Evolutionary conservation across 257 asterid species (phyloP), one percentile per base, ranked within the genome.

Genomic region (Solanum tarijense): DNA sequence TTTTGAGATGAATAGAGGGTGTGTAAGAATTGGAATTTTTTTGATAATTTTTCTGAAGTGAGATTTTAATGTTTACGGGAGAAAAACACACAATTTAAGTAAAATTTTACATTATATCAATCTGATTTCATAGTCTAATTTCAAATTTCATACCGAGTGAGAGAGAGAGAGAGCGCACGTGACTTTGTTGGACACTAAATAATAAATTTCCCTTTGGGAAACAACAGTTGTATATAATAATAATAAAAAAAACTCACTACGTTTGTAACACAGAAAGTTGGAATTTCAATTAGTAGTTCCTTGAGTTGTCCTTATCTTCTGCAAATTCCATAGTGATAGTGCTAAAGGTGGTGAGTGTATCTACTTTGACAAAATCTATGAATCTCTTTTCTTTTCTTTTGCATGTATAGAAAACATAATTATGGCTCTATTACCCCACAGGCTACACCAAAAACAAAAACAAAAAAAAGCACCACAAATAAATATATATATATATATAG

Each of bases 291-390:
- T 72, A 18, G 79, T 72, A 71, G 41, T 72, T 72, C 43, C 81
- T 32, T 72, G 5, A 14, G 82, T 55, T 72, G 88, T 90, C 90
- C 83, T 87, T 88, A 78, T 89, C 87, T 14, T 23, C 14, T 48
- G 85, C 38, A 79, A 79, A 46, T 9, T 27, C 66, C 66, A 79
- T 43, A 16, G 58, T 78, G 84, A 78, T 78, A 41, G 55, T 43
- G 85, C 66, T 43, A 43, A 55, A 79, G 84, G 65, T n/a, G 27
- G 84, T 78, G 52, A 36, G 31, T 76, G 31, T 38, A 36, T 76
- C 84, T 78, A 27, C 85, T 81, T 81, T 81, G 85, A 81, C 66
- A 34, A 46, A 81, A 46, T 81, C 41, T 46, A 81, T 81, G 85
- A 0, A 81, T 46, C 68, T 46, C 27, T 32, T 16, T 48, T 65